These are phyloP conservation scores for Durusdinium trenchii DNA, from an alignment of 73 alveolate genomes.

Conservation along the genomic window DNA sequence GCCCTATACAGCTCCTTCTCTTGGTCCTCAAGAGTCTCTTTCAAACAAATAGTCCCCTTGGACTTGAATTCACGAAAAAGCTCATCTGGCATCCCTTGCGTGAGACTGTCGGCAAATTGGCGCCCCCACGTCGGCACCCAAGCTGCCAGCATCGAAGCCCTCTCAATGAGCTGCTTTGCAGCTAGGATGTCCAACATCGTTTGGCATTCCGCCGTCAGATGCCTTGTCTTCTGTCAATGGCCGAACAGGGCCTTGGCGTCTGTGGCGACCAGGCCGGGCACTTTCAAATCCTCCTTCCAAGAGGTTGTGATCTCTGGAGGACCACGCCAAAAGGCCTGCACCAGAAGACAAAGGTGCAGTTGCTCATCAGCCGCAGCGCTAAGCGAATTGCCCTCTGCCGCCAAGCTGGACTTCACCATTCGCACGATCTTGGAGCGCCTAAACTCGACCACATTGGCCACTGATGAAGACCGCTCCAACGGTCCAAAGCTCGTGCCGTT, in stretches of 20 bases:
- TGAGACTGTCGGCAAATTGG: neutral
- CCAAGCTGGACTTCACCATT: too few species aligned
- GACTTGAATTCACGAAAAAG: neutral
- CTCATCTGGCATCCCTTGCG: neutral
- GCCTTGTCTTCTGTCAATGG: neutral
- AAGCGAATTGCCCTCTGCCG: too few species aligned
- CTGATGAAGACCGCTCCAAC: too few species aligned
- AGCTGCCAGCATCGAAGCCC: neutral
- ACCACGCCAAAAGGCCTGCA: neutral
- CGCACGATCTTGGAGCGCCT: too few species aligned
- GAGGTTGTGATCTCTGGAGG: neutral
- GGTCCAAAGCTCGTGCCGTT: too few species aligned
- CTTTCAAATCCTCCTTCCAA: neutral
- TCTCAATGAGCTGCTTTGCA: neutral
- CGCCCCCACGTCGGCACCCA: conserved; percentile 48
- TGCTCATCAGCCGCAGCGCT: too few species aligned
- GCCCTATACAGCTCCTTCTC: neutral
- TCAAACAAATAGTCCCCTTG: neutral
- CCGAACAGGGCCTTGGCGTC: neutral
- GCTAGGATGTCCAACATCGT: conserved; percentile 6
- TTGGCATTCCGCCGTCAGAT: conserved; percentile 2
- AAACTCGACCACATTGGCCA: too few species aligned
- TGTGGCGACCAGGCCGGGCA: too few species aligned
- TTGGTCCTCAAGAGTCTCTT: neutral
- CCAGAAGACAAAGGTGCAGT: too few species aligned